Conservation (phyloP, 2,329 filamentous ascomycete genomes). For the Lecanosticta acicola region DNA sequence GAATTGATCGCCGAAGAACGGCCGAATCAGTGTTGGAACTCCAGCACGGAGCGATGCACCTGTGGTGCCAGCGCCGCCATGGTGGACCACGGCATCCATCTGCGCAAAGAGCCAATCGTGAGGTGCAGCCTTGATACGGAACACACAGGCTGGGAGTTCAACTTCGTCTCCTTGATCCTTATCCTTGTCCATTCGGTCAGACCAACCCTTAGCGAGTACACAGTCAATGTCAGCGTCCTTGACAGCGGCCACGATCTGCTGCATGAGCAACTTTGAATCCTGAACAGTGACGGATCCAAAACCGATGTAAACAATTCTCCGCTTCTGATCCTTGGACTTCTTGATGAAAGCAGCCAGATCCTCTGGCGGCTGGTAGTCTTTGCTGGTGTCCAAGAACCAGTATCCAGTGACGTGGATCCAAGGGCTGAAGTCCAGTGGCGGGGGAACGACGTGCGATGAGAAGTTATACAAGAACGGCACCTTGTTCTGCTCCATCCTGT, state of each 20-base stretch:
- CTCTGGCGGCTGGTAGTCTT: conserved; percentile 64
- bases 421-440: conserved; percentile 90
- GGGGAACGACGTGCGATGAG: conserved; percentile 86
- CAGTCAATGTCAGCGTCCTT: conserved; percentile 87
- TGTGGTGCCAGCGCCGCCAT: conserved; percentile 91
- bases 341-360: conserved; percentile 77
- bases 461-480: conserved; percentile 99
- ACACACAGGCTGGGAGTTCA: conserved; percentile 70
- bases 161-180: conserved; percentile 52
- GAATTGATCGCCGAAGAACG: conserved; percentile 97
- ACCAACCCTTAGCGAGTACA: conserved; percentile 95
- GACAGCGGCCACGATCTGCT: conserved; percentile 89
- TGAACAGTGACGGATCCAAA: conserved; percentile 95
- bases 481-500: conserved; percentile 92
- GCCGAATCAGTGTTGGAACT: conserved; percentile 87
- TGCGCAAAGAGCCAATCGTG: conserved; percentile 96
- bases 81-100: conserved; percentile 89
- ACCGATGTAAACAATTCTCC: conserved; percentile 93
- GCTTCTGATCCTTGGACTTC: conserved; percentile 71
- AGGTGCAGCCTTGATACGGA: conserved; percentile 81
- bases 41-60: conserved; percentile 87
- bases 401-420: conserved; percentile 98
- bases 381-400: conserved; percentile 85
- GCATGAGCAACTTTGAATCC: conserved; percentile 80
- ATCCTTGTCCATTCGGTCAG: conserved; percentile 66